Base-by-base conservation (phyloP, 306 rosid species). In the Ochetophila trinervis region DNA sequence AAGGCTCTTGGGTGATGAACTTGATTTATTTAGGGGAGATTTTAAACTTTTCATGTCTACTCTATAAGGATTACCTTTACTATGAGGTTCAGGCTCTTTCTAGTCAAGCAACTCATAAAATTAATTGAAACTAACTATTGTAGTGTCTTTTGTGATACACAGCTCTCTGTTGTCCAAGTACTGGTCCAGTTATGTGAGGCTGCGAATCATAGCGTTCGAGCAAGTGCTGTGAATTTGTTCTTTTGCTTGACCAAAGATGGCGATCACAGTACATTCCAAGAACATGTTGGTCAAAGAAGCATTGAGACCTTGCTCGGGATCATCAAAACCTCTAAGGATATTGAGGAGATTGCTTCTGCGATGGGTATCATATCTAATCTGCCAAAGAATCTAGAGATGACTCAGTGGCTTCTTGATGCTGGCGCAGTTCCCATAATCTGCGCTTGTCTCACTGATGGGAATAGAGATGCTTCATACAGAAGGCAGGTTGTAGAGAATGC, bases 131-230 rank as follows among this genome's bases (percentile, higher is more conserved):
- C 3, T 20, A 34, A 37, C 42, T 55, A 51, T 14, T 35, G 21
- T 14, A n/a, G 21, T 61, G 22, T 60, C 63, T 35, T 27, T 47
- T 55, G 60, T 72, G 68, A 34, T 72, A 50, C 76, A 35, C 78
- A 87, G 93, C 76, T 82, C 32, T 82, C 86, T 54, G 87, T 82
- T 10, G 87, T 82, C 48, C 85, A 75, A 82, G 80, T 87, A 21
- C 67, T 84, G 82, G 86, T 84, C 67, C 82, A 70, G 2, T 78
- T 82, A 66, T 73, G 79, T 17, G 93, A 84, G 74, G 77, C 57
- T 22, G 57, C 79, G n/a, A 70, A 50, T 37, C 62, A 24, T 22
- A n/a, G 45, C 7, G 84, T 87, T 50, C 66, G 83, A 44, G 74
- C 49, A 60, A 82, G 75, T 73, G 80, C 85, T 34, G 55, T 84